Conservation (phyloP, 768 basidiomycete species). For the Rossbeevera mucosa region DNA sequence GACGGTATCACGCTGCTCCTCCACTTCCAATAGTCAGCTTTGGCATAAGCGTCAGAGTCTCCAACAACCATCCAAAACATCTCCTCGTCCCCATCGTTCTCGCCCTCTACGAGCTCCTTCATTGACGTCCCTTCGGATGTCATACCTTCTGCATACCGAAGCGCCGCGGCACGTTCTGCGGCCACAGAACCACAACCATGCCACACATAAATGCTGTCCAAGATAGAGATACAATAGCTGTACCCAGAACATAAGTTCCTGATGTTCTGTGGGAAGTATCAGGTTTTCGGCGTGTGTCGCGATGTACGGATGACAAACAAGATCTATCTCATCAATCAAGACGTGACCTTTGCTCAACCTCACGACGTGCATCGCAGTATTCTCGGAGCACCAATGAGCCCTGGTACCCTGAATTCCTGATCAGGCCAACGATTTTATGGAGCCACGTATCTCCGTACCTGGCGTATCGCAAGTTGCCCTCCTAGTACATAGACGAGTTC, state of each 20-base stretch:
- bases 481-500: constrained; percentile 64
- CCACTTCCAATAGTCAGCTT: constrained; percentile 83
- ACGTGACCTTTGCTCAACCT: constrained; percentile 47
- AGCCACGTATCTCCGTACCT: constrained; percentile 41
- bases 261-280: constrained; percentile 40
- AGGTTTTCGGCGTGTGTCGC: not conserved
- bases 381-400: constrained; percentile 71
- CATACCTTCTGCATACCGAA: constrained; percentile 53
- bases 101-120: constrained; percentile 61
- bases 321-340: constrained; percentile 67
- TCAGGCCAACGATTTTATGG: constrained; percentile 1
- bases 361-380: constrained; percentile 78
- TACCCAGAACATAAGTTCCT: constrained; percentile 80
- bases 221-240: constrained; percentile 70
- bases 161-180: constrained; percentile 57
- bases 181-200: constrained; percentile 65
- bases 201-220: constrained; percentile 77
- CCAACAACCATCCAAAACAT: constrained; percentile 88
- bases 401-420: constrained; percentile 52
- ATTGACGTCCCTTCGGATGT: constrained; percentile 36
- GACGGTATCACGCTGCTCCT: constrained; percentile 36
- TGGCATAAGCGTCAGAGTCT: constrained; percentile 61
- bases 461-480: constrained; percentile 66
- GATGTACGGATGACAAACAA: constrained; percentile 40
- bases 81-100: constrained; percentile 58